Percentiles rank a stretch among this genome's conserved stretches.
Evolutionary conservation across 257 asterid species (phyloP).

Genomic region (Jacaranda mimosifolia): DNA sequence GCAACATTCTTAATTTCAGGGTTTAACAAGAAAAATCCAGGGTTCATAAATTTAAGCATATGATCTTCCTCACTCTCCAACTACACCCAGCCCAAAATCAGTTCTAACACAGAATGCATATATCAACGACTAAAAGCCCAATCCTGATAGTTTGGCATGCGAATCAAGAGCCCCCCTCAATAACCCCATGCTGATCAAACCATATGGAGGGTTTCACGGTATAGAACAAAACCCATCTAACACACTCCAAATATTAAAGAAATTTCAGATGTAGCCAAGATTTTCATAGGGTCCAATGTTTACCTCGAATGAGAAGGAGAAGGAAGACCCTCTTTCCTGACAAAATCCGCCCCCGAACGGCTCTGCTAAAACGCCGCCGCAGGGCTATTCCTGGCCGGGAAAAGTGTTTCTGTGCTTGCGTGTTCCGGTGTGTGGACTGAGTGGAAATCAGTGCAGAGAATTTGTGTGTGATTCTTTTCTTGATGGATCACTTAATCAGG

Average conservation of each 20-base stretch:
- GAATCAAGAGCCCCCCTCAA: neutral
- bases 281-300: neutral
- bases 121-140: neutral
- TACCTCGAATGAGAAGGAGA: neutral
- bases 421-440: no score
- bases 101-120: no score
- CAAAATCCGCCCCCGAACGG: neutral
- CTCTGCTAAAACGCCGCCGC: neutral
- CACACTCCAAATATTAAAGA: neutral
- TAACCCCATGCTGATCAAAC: neutral
- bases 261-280: neutral
- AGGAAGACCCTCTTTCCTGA: neutral
- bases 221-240: neutral
- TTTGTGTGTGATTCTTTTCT: no score
- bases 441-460: no score
- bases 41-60: neutral
- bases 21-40: neutral
- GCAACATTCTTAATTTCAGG: neutral
- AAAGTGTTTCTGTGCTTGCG: neutral
- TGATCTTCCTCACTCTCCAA: neutral
- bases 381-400: neutral
- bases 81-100: neutral
- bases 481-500: no score
- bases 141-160: neutral
- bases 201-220: neutral